A percentile compares a stretch with the other conserved stretches of the same genome.
phyloP scores from a whole-genome alignment of 257 asterid species.

The Prunella vulgaris region DNA sequence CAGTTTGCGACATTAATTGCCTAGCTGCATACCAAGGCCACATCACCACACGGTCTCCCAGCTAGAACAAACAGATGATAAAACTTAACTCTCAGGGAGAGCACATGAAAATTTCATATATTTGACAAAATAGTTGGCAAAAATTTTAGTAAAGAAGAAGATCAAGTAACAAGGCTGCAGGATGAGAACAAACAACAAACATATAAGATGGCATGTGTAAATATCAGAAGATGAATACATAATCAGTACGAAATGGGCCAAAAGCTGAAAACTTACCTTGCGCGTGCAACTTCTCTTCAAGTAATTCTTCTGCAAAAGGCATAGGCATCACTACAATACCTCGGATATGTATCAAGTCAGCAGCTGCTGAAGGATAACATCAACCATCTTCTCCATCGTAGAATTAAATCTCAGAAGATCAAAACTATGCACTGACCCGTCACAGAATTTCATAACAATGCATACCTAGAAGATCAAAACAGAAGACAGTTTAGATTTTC shows the following conservation, averaged over 20 bases:
- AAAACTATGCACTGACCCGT: too few species aligned
- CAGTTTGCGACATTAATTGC: not conserved
- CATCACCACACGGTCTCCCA: not conserved
- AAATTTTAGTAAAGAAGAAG: not conserved
- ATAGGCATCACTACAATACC: conserved; percentile 62
- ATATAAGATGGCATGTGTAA: not conserved
- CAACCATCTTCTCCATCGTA: conserved; percentile 48
- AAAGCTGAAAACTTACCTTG: conserved; percentile 28
- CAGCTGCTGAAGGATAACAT: conserved; percentile 54
- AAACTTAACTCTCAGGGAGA: too few species aligned
- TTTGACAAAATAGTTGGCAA: conserved; percentile 2
- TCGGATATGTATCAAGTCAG: conserved; percentile 60
- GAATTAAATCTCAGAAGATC: too few species aligned
- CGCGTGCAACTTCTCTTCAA: conserved; percentile 31
- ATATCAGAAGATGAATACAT: not conserved
- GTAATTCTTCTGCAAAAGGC: conserved; percentile 44
- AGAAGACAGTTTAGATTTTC: too few species aligned
- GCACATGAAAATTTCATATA: not conserved
- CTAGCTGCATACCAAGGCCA: not conserved
- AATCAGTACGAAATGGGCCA: not conserved
- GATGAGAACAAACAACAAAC: not conserved
- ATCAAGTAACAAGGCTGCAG: not conserved
- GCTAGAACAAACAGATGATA: not conserved
- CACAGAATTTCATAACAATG: too few species aligned
- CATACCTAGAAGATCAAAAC: too few species aligned